phyloP scores from a whole-genome alignment of 352 stramenopile genomes.

The Phytophthora fragariae region DNA sequence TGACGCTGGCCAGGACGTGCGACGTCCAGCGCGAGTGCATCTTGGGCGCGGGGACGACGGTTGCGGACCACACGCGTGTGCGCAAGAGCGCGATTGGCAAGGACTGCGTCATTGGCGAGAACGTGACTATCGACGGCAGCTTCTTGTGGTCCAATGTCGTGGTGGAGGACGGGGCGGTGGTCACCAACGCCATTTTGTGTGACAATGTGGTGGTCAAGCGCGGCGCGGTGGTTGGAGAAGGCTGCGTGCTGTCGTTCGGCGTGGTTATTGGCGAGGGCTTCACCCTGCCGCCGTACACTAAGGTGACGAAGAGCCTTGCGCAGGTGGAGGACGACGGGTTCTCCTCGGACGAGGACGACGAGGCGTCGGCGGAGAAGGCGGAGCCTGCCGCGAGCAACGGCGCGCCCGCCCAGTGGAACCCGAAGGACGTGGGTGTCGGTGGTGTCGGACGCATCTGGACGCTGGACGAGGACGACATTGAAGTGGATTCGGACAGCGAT shows the following conservation, averaged over 20 bases:
- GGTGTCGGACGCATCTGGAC: constrained; percentile 85
- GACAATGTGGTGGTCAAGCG: constrained; percentile 81
- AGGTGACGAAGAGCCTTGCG: constrained; percentile 72
- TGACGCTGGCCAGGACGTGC: constrained; percentile 75
- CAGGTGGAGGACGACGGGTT: constrained; percentile 79
- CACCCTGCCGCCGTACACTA: constrained; percentile 71
- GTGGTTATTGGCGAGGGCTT: constrained; percentile 86
- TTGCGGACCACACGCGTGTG: constrained; percentile 68
- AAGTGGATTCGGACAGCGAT: constrained; percentile 74
- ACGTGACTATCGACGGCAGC: constrained; percentile 73
- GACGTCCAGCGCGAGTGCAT: constrained; percentile 73
- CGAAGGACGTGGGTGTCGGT: constrained; percentile 68
- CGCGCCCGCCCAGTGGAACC: constrained; percentile 57
- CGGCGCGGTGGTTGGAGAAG: constrained; percentile 74
- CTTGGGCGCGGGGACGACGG: constrained; percentile 60
- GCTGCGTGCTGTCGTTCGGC: constrained; percentile 82
- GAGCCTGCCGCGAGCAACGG: constrained; percentile 1
- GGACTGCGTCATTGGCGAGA: constrained; percentile 75
- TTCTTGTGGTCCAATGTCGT: constrained; percentile 88
- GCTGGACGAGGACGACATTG: constrained; percentile 84
- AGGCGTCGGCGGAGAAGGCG: constrained; percentile 26
- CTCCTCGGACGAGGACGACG: constrained; percentile 68
- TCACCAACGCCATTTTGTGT: constrained; percentile 87
- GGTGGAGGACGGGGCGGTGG: constrained; percentile 77
- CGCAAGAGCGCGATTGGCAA: constrained; percentile 73